Evolutionary conservation across 2,329 filamentous ascomycete genomes (phyloP), one percentile per base, ranked within the genome.

Genomic region (Monilinia laxa): DNA sequence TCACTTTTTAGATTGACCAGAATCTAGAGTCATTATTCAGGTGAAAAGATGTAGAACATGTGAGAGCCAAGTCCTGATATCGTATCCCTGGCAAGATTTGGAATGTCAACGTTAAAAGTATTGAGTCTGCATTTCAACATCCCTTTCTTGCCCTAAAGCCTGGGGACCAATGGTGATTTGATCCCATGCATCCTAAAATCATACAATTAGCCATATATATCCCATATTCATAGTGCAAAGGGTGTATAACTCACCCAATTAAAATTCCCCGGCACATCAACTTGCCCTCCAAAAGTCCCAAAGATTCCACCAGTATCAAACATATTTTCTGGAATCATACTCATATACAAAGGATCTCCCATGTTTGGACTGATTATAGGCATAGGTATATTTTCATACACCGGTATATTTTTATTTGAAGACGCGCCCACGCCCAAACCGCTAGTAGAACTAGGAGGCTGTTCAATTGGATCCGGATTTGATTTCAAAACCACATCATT

Each of bases 181-280:
- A 65, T 74, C 71, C 68, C 68, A 74, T 38, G 62, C 59, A 66
- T 71, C 71, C 72, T 72, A 52, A 12, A 18, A n/a, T 6, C 7
- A 5, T 35, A 0, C n/a, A 7, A 25, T 60, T 31, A 60, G 49
- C 9, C 31, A 54, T 68, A 51, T 68, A 53, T 45, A 40, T 53
- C 10, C 12, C 40, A 57, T 31, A 25, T 10, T n/a, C 18, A 42
- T 25, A 60, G 35, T 18, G n/a, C 5, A 4, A 42, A 42, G 40
- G 16, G 2, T 16, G 1, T 49, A 67, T 68, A 64, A 28, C 47
- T 55, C 53, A 73, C 71, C 71, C 71, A 73, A 55, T 72, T 65
- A 47, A 72, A 72, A 60, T 72, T 25, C 62, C 64, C 38, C 4
- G 28, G 28, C 31, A 35, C 7, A 35, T 35, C 31, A 35, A 35